phyloP scores from a whole-genome alignment of 2,329 filamentous ascomycete species.

The Fulvia fulva region DNA sequence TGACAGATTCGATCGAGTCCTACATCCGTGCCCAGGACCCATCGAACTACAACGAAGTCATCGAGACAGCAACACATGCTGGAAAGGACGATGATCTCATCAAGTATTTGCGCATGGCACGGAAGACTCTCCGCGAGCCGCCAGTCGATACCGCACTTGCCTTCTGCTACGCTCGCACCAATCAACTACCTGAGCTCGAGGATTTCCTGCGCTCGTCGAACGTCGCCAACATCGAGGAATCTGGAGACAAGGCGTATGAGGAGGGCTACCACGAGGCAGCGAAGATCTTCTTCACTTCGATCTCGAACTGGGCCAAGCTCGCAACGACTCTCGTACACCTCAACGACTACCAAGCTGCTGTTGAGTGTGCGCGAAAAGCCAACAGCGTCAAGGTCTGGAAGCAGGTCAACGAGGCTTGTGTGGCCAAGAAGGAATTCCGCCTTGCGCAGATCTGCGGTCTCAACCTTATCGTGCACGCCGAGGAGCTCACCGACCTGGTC shows the following conservation, averaged over 20 bases:
- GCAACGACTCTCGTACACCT: conserved; percentile 97
- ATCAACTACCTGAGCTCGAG: conserved; percentile 88
- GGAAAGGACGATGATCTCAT: conserved; percentile 97
- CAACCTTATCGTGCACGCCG: conserved; percentile 94
- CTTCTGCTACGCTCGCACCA: conserved; percentile 87
- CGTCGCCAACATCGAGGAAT: conserved; percentile 92
- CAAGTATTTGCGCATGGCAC: conserved; percentile 94
- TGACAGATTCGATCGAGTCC: conserved; percentile 89
- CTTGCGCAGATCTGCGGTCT: conserved; percentile 98
- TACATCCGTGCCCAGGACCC: conserved; percentile 95
- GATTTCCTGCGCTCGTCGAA: conserved; percentile 93
- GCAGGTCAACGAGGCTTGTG: conserved; percentile 93
- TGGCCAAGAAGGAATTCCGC: conserved; percentile 97
- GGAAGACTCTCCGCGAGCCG: conserved; percentile 92
- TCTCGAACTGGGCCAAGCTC: conserved; percentile 99
- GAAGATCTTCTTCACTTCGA: conserved; percentile 97
- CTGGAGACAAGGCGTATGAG: conserved; percentile 94
- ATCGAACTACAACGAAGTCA: conserved; percentile 90
- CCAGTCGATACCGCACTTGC: conserved; percentile 90
- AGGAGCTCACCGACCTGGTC: conserved; percentile 87
- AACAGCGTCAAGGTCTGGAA: conserved; percentile 99
- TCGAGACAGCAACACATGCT: conserved; percentile 89
- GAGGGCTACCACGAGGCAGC: conserved; percentile 93
- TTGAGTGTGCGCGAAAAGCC: conserved; percentile 95
- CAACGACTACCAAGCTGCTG: conserved; percentile 92